phyloP scores from a whole-genome alignment of 768 basidiomycete species.

The Termitomyces sp. region DNA sequence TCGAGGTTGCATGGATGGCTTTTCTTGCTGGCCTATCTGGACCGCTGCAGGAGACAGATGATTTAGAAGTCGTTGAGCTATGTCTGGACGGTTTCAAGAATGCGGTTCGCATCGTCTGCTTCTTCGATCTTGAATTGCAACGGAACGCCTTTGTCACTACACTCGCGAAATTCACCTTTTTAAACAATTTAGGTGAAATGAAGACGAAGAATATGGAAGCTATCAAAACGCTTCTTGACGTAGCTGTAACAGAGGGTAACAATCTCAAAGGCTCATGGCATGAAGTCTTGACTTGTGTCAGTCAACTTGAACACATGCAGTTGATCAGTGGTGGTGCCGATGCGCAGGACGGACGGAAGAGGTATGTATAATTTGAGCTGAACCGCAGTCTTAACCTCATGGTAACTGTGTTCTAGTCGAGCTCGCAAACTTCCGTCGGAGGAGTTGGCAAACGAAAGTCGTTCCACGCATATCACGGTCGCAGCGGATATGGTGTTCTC shows the following conservation, averaged over 20 bases:
- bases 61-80: constrained; percentile 86
- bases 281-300: constrained; percentile 95
- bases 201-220: constrained; percentile 99
- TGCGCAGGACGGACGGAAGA: constrained; percentile 77
- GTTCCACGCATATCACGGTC: constrained; percentile 97
- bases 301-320: constrained; percentile 98
- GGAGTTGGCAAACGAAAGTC: constrained; percentile 93
- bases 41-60: constrained; percentile 93
- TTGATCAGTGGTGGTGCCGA: constrained; percentile 91
- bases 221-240: constrained; percentile 91
- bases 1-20: constrained; percentile 99
- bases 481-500: constrained; percentile 99
- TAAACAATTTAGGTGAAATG: constrained; percentile 98
- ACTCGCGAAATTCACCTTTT: constrained; percentile 93
- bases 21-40: constrained; percentile 94
- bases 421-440: constrained; percentile 75
- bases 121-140: constrained; percentile 96
- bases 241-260: constrained; percentile 96
- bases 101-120: constrained; percentile 95
- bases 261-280: constrained; percentile 95
- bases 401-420: constrained; percentile 31
- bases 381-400: constrained; percentile 10
- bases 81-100: constrained; percentile 95
- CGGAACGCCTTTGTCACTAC: constrained; percentile 99
- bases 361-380: constrained; percentile 47